phyloP scores from a whole-genome alignment of 768 basidiomycete genomes.

The Rhizopogon rudus region DNA sequence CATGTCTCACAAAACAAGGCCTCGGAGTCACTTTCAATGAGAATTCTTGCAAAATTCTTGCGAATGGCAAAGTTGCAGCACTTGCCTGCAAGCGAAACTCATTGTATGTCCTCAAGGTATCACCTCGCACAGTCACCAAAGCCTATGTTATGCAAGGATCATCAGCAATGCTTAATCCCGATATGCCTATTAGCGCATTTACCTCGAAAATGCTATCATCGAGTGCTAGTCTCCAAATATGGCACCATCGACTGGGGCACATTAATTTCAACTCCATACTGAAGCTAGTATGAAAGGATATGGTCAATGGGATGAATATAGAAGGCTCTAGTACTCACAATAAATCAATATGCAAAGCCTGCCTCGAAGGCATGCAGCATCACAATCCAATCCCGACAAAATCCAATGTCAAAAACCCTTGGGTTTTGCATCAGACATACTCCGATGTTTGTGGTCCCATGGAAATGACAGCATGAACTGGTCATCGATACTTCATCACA shows the following conservation, averaged over 20 bases:
- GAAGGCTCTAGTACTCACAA: neutral
- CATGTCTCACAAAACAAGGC: too few relatives aligned
- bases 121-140: neutral
- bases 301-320: too few relatives aligned
- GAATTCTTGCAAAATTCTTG: too few relatives aligned
- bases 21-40: too few relatives aligned
- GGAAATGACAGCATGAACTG: constrained; percentile 1
- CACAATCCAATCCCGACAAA: constrained; percentile 5
- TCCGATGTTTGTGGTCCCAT: constrained; percentile 17
- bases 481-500: constrained; percentile 13
- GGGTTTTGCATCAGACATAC: constrained; percentile 3
- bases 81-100: neutral
- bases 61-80: neutral
- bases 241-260: too few relatives aligned
- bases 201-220: too few relatives aligned
- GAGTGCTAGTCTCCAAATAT: too few relatives aligned
- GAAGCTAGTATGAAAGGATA: too few relatives aligned
- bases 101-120: constrained; percentile 1
- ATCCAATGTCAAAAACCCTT: constrained; percentile 2
- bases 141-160: neutral
- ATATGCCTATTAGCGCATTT: neutral
- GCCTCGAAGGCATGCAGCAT: constrained; percentile 20
- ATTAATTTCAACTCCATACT: too few relatives aligned
- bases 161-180: neutral
- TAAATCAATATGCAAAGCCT: constrained; percentile 8